phyloP scores from a whole-genome alignment of 805 yeast species.

The Alloascoidea africana region DNA sequence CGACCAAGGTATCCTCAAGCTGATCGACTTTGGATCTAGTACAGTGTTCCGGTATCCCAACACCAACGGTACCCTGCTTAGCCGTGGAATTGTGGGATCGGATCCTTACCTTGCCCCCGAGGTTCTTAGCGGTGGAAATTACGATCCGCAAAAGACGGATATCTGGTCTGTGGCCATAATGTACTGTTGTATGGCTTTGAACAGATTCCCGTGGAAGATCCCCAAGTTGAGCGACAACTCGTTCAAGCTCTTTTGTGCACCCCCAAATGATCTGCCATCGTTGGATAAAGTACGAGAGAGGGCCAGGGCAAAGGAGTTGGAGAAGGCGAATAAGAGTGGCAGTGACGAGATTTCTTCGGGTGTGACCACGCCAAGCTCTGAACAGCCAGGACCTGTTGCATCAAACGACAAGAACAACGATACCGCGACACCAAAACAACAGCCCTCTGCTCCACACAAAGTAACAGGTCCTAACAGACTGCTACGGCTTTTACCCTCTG shows the following conservation, averaged over 20 bases:
- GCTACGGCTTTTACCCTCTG: slow-evolving; percentile 53
- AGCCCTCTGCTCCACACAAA: slow-evolving; percentile 6
- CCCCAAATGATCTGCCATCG: slow-evolving; percentile 10
- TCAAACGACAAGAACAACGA: slow-evolving; percentile 12
- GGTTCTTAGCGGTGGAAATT: slow-evolving; percentile 36
- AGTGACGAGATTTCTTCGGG: background rate
- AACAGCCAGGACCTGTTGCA: slow-evolving; percentile 1
- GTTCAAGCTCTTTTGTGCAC: slow-evolving; percentile 40
- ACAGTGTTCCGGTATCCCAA: slow-evolving; percentile 71
- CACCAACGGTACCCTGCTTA: slow-evolving; percentile 38
- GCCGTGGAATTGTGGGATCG: slow-evolving; percentile 72
- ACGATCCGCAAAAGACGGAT: slow-evolving; percentile 70
- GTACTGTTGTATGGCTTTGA: slow-evolving; percentile 75
- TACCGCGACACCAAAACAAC: slow-evolving; percentile 3
- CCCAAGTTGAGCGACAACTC: slow-evolving; percentile 60
- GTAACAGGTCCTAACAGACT: slow-evolving; percentile 59
- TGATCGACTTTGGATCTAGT: slow-evolving; percentile 77
- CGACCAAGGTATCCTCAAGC: slow-evolving; percentile 53
- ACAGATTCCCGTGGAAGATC: slow-evolving; percentile 80
- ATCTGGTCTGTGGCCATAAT: slow-evolving; percentile 78
- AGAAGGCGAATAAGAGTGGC: background rate
- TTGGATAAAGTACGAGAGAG: slow-evolving; percentile 14
- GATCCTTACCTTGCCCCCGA: slow-evolving; percentile 85
- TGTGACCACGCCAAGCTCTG: slow-evolving; percentile 3
- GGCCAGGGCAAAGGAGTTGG: slow-evolving; percentile 11